Conservation (phyloP, 1,284 basidiomycete species). For the Ceratobasidium theobromae region DNA sequence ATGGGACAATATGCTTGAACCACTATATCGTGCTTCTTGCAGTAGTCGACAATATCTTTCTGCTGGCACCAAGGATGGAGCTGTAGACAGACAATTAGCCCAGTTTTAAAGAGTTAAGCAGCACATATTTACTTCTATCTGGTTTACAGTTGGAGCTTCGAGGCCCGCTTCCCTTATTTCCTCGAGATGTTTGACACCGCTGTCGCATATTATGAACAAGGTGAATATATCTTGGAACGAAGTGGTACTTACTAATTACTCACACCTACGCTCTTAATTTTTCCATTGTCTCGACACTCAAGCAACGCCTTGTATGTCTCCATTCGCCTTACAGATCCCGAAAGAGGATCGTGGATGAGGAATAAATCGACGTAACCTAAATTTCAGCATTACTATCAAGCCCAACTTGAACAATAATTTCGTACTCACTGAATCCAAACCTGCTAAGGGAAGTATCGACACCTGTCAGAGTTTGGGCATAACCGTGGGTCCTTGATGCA, state of each 20-base stretch:
- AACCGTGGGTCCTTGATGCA: conserved; percentile 55
- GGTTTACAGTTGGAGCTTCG: conserved; percentile 74
- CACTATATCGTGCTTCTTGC: conserved; percentile 63
- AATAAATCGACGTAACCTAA: conserved; percentile 68
- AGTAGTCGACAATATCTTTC: conserved; percentile 74
- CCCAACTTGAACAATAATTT: conserved; percentile 3
- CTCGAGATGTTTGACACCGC: conserved; percentile 74
- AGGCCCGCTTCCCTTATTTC: conserved; percentile 65
- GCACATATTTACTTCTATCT: conserved; percentile 66
- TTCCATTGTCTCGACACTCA: conserved; percentile 61
- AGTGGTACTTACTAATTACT: conserved; percentile 65
- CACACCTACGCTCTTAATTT: conserved; percentile 71
- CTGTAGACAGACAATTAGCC: conserved; percentile 44
- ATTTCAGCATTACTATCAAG: conserved; percentile 36
- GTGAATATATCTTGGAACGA: neutral
- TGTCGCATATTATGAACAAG: conserved; percentile 41
- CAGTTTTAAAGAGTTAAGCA: neutral
- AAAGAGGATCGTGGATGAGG: conserved; percentile 70
- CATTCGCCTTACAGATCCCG: conserved; percentile 59
- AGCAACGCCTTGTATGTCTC: conserved; percentile 65
- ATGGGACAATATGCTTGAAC: conserved; percentile 80
- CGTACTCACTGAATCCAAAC: conserved; percentile 53
- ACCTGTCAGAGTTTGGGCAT: conserved; percentile 57
- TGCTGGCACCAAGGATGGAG: conserved; percentile 86
- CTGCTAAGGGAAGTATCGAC: conserved; percentile 59